Conservation (phyloP, 805 yeast species). For the Helenozyma baotianmanensis region DNA sequence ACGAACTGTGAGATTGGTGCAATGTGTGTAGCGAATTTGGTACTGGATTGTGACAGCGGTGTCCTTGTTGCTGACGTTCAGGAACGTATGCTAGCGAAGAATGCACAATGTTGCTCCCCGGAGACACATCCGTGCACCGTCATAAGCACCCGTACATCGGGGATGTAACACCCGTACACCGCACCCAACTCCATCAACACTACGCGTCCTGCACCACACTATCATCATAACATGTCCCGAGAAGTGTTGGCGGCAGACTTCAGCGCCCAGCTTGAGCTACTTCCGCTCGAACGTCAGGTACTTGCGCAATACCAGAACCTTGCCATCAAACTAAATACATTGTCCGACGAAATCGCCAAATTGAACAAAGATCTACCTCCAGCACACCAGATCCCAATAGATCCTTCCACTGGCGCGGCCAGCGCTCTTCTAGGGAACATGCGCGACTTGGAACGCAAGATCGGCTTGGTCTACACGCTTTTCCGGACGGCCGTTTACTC, state of each 20-base stretch:
- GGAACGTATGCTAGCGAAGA: too few relatives aligned
- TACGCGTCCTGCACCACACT: too few relatives aligned
- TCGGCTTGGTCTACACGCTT: constrained; percentile 60
- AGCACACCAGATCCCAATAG: constrained; percentile 7
- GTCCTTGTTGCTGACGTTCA: too few relatives aligned
- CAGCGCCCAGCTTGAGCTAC: constrained; percentile 12
- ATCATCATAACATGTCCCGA: too few relatives aligned
- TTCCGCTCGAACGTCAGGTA: constrained; percentile 30
- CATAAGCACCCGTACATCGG: too few relatives aligned
- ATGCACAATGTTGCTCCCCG: too few relatives aligned
- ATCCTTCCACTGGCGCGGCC: constrained; percentile 17
- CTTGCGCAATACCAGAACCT: constrained; percentile 35
- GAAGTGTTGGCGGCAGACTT: constrained; percentile 9
- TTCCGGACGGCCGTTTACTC: constrained; percentile 70
- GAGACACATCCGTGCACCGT: too few relatives aligned
- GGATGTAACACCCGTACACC: too few relatives aligned
- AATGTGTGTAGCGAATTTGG: too few relatives aligned
- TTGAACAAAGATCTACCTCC: constrained; percentile 12
- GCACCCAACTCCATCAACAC: too few relatives aligned
- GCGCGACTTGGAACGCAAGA: constrained; percentile 57
- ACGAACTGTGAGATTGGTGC: constrained; percentile 2
- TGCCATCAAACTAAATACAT: constrained; percentile 27
- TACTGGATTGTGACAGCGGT: too few relatives aligned
- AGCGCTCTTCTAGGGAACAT: constrained; percentile 42
- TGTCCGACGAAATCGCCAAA: constrained; percentile 29